These are phyloP conservation scores for Evernia prunastri DNA, from an alignment of 495 filamentous ascomycete genomes.

Conservation along the genomic window DNA sequence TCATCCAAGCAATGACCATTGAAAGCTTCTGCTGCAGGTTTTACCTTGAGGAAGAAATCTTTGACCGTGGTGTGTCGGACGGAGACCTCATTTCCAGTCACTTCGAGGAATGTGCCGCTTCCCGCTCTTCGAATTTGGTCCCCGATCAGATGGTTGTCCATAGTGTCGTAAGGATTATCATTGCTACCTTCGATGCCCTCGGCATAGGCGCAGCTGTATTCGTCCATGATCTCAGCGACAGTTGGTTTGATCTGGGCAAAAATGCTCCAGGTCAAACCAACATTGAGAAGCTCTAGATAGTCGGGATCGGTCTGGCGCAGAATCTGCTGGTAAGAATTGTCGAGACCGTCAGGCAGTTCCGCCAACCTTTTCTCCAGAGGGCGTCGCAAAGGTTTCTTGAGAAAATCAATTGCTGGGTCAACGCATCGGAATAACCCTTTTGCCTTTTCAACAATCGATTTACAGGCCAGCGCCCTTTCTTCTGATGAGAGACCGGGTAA, in stretches of 20 bases:
- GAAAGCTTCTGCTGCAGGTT: neutral
- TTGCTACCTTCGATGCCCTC: neutral
- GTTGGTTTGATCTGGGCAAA: neutral
- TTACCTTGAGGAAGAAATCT: neutral
- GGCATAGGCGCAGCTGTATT: neutral
- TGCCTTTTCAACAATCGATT: slow-evolving; percentile 5
- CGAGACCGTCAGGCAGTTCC: neutral
- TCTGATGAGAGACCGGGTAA: neutral
- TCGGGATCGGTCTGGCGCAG: slow-evolving; percentile 2
- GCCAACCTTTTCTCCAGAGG: neutral
- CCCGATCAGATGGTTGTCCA: neutral
- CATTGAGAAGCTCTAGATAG: slow-evolving; percentile 6
- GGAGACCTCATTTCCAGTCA: neutral
- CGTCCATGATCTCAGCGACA: slow-evolving; percentile 6
- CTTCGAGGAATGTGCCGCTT: slow-evolving; percentile 1
- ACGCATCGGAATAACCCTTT: slow-evolving; percentile 1
- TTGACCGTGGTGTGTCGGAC: neutral
- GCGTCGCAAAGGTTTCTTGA: neutral
- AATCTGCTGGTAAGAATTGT: slow-evolving; percentile 1
- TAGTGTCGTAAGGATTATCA: neutral
- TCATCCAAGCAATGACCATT: neutral
- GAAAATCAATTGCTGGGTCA: neutral
- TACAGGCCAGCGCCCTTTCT: neutral
- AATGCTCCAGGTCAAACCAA: slow-evolving; percentile 7
- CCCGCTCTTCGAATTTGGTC: slow-evolving; percentile 2